Conservation (phyloP, 257 asterid genomes). For the Anisodus acutangulus region DNA sequence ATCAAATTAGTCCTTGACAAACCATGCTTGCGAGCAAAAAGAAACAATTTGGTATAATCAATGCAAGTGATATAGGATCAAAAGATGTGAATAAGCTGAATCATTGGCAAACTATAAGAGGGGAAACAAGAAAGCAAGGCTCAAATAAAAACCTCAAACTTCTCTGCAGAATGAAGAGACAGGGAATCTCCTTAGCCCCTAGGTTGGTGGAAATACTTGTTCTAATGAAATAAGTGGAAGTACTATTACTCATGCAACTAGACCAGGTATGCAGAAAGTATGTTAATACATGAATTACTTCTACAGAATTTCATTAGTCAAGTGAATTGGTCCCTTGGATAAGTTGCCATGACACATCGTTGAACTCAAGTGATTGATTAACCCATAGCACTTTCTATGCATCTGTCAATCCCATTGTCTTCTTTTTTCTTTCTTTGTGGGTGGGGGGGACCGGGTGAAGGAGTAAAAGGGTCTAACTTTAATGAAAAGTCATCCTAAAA, state of each 20-base stretch:
- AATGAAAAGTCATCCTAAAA: neutral
- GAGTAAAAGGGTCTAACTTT: neutral
- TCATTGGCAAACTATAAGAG: neutral
- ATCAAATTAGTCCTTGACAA: neutral
- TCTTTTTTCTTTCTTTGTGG: neutral
- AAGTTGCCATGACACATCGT: neutral
- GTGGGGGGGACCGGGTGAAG: neutral
- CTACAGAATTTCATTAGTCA: neutral
- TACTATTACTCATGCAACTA: neutral
- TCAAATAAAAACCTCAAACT: conserved; percentile 5
- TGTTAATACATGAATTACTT: neutral
- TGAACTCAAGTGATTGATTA: neutral
- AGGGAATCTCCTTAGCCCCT: neutral
- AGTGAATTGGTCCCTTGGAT: neutral
- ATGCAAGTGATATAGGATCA: conserved; percentile 7
- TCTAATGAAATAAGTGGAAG: neutral
- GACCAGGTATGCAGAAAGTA: conserved; percentile 4
- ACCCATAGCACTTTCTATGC: neutral
- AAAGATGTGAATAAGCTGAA: neutral
- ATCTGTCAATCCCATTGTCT: neutral
- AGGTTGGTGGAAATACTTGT: neutral
- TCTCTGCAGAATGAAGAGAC: conserved; percentile 24
- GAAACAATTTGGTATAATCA: neutral
- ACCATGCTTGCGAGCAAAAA: neutral
- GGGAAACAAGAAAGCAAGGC: neutral